A percentile compares a stretch with the other conserved stretches of the same genome.
Conservation (phyloP, 2,329 filamentous ascomycete genomes). For the Colletotrichum scovillei region DNA sequence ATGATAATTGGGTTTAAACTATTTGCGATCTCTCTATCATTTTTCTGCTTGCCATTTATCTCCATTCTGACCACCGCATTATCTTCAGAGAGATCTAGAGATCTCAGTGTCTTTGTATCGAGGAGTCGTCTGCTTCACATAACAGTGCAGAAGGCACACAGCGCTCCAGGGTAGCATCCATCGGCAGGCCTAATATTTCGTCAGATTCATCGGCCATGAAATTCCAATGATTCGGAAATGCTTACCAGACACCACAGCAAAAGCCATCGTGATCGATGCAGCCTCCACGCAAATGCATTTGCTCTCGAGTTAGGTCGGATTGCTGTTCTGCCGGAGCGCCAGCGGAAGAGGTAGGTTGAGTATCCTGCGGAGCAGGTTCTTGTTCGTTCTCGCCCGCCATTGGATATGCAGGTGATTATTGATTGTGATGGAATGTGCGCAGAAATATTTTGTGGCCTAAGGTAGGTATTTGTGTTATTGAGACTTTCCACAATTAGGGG, state of each 20-base stretch:
- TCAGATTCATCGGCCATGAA: not conserved
- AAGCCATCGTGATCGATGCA: not conserved
- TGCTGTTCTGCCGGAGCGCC: not conserved
- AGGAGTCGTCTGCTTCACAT: not conserved
- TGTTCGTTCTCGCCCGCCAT: not conserved
- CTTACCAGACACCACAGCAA: not conserved
- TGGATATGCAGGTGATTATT: not conserved
- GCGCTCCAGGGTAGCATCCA: not conserved
- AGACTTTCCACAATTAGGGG: not conserved
- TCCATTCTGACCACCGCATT: not conserved
- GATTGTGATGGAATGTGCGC: not conserved
- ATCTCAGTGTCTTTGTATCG: not conserved
- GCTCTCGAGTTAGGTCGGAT: not conserved
- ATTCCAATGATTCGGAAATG: not conserved
- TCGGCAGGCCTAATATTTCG: not conserved
- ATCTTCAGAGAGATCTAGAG: accelerated
- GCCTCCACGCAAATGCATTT: not conserved
- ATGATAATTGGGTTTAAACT: not conserved
- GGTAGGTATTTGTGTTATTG: not conserved
- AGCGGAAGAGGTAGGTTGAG: not conserved
- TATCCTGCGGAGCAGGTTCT: not conserved
- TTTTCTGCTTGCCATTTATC: not conserved
- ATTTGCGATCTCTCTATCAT: not conserved
- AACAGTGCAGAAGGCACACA: not conserved
- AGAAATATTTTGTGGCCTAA: not conserved